Evolutionary conservation across 805 yeast species (phyloP).

Genomic region (Grigorovia transvaalensis): DNA sequence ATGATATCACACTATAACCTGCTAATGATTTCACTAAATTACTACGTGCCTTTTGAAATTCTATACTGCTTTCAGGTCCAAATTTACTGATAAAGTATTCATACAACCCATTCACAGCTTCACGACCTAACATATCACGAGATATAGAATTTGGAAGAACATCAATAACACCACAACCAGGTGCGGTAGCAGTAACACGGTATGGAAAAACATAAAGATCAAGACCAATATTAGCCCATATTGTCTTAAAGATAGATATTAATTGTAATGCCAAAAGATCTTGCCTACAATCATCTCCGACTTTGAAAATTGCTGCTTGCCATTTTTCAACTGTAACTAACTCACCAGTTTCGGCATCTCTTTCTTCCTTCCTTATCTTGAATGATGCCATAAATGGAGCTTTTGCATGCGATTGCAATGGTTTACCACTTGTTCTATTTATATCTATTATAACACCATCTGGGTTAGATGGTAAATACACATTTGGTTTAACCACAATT

Average conservation of each 20-base stretch:
- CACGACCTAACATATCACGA: constrained; percentile 97
- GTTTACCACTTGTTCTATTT: constrained; percentile 84
- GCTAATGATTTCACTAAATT: constrained; percentile 91
- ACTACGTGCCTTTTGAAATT: constrained; percentile 83
- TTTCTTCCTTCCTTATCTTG: constrained; percentile 55
- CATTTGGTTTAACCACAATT: constrained; percentile 66
- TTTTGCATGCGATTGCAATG: constrained; percentile 95
- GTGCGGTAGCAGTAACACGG: constrained; percentile 96
- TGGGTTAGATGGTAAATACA: constrained; percentile 91
- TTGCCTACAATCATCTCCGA: constrained; percentile 98
- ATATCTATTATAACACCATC: constrained; percentile 91
- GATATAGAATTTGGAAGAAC: constrained; percentile 92
- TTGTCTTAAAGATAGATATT: constrained; percentile 81
- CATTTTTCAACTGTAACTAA: constrained; percentile 49
- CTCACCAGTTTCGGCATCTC: constrained; percentile 32
- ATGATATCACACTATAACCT: constrained; percentile 86
- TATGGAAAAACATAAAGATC: constrained; percentile 89
- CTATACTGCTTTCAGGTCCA: constrained; percentile 88
- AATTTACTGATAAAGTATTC: constrained; percentile 86
- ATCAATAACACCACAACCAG: constrained; percentile 98
- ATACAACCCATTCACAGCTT: constrained; percentile 93
- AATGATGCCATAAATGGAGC: constrained; percentile 98
- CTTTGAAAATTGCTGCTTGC: constrained; percentile 96
- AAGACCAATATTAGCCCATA: constrained; percentile 80
- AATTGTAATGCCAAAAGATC: constrained; percentile 90